Evolutionary conservation across 1,139 yeast species (phyloP).

Genomic region (Yamadazyma aaseri): DNA sequence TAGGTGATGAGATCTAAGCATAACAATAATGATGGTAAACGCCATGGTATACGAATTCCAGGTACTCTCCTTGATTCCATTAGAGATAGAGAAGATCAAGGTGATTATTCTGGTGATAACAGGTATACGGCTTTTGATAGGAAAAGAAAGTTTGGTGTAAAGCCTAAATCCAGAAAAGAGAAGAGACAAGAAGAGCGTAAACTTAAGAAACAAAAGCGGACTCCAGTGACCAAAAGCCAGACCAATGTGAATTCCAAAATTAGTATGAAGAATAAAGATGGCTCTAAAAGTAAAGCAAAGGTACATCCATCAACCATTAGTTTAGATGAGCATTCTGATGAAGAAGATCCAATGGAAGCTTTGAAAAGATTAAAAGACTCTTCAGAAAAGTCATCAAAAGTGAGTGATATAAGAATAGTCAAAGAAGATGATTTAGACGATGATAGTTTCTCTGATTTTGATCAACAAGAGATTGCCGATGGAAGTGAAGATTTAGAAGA

Average conservation of each 20-base stretch:
- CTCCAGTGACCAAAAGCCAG: no score
- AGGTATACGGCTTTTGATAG: conserved; percentile 22
- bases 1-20: conserved; percentile 2
- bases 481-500: conserved; percentile 11
- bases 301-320: not conserved
- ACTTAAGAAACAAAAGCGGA: conserved; percentile 48
- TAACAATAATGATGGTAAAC: conserved; percentile 13
- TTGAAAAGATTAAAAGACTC: conserved; percentile 14
- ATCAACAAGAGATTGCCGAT: no score
- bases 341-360: conserved; percentile 21
- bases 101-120: conserved; percentile 39
- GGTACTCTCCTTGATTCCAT: conserved; percentile 66
- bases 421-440: conserved; percentile 18
- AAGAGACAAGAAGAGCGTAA: conserved; percentile 55
- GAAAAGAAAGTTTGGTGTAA: conserved; percentile 27
- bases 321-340: conserved; percentile 13
- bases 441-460: conserved; percentile 2
- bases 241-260: not conserved
- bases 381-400: not conserved
- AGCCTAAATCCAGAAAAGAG: conserved; percentile 49
- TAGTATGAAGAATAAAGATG: not conserved
- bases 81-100: conserved; percentile 42
- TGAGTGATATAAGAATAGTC: conserved; percentile 17
- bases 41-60: conserved; percentile 63
- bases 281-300: not conserved